Evolutionary conservation across 768 basidiomycete genomes (phyloP).

Genomic region (Kondoa malvinella): DNA sequence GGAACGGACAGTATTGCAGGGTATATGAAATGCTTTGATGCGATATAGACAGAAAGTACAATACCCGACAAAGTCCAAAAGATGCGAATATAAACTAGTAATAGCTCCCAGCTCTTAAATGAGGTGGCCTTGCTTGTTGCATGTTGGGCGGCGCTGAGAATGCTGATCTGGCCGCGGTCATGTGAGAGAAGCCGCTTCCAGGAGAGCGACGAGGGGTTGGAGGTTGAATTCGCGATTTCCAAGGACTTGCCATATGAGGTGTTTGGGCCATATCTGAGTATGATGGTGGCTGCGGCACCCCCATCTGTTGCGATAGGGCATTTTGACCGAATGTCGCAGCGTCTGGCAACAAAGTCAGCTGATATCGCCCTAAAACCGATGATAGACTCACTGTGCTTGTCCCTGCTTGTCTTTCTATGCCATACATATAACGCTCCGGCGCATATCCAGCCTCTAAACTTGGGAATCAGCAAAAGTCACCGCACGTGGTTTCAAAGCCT

Average conservation of each 20-base stretch:
- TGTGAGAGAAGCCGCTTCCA: not conserved
- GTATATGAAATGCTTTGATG: not conserved
- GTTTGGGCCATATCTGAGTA: not conserved
- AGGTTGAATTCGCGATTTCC: not conserved
- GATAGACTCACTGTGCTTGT: not conserved
- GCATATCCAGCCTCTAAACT: not conserved
- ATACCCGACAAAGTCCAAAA: not conserved
- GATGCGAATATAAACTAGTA: not conserved
- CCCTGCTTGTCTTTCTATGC: not conserved
- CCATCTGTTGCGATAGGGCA: not conserved
- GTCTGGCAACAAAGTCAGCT: not conserved
- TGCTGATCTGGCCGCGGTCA: not conserved
- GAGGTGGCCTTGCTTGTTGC: not conserved
- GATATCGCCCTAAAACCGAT: not conserved
- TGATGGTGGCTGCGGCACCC: not conserved
- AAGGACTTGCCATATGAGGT: not conserved
- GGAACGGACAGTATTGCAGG: not conserved
- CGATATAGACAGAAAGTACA: not conserved
- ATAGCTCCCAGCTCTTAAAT: not conserved
- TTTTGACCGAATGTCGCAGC: not conserved
- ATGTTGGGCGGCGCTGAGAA: not conserved
- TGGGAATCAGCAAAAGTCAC: not conserved
- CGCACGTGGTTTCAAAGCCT: not conserved
- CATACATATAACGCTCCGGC: not conserved
- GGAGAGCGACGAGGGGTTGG: not conserved